Evolutionary conservation across 257 asterid species (phyloP).

Genomic region (Przewalskia tangutica): DNA sequence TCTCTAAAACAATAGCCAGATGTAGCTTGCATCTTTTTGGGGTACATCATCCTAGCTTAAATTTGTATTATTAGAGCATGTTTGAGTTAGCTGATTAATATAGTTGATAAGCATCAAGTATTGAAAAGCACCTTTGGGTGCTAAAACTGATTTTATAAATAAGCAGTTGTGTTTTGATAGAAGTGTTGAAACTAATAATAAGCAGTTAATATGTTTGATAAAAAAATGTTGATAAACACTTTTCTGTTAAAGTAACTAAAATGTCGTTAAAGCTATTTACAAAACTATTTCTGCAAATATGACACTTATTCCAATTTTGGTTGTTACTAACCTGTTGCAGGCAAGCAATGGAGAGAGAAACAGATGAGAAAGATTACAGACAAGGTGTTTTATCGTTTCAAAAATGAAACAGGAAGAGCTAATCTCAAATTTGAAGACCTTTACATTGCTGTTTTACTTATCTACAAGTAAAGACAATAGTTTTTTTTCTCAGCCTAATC

Average conservation of each 20-base stretch:
- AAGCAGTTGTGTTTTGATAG: too few species aligned
- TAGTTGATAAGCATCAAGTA: too few species aligned
- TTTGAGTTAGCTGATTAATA: too few species aligned
- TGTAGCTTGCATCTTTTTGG: not conserved
- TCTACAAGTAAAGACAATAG: slow-evolving; percentile 52
- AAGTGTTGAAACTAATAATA: too few species aligned
- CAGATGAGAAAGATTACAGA: slow-evolving; percentile 50
- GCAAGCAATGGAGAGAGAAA: slow-evolving; percentile 72
- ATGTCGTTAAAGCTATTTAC: too few species aligned
- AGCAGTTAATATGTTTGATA: too few species aligned
- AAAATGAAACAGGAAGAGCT: slow-evolving; percentile 37
- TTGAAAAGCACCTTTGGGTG: too few species aligned
- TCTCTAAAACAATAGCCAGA: not conserved
- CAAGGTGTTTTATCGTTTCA: slow-evolving; percentile 58
- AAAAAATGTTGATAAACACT: too few species aligned
- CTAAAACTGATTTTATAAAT: too few species aligned
- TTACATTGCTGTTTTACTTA: slow-evolving; percentile 71
- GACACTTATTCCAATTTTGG: not conserved
- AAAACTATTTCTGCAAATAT: not conserved
- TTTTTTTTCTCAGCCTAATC: not conserved
- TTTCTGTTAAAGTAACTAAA: too few species aligned
- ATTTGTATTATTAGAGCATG: too few species aligned
- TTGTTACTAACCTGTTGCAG: slow-evolving; percentile 22
- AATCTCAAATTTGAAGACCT: slow-evolving; percentile 75
- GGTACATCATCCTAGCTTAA: not conserved